Conservation (phyloP, 2,329 filamentous ascomycete species). For the Apiospora saccharicola region DNA sequence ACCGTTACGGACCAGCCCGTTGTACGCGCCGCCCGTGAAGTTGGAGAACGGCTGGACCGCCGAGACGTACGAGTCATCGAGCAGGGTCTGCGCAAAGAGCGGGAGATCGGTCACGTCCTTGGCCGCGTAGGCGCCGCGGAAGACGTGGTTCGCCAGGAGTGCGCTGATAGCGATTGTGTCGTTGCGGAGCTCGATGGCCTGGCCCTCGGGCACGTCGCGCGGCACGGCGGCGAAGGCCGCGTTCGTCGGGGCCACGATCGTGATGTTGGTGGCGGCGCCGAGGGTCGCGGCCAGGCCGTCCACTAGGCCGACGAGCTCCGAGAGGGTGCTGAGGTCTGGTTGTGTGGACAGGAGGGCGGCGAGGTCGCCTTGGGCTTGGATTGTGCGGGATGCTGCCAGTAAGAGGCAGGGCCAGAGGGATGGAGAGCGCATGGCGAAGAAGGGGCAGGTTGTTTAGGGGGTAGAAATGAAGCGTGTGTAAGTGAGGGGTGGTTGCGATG, state of each 20-base stretch:
- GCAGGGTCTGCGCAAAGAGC: conserved; percentile 40
- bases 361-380: conserved; percentile 33
- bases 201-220: conserved; percentile 41
- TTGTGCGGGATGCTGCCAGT: conserved; percentile 23
- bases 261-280: conserved; percentile 41
- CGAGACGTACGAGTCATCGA: conserved; percentile 41
- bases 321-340: conserved; percentile 35
- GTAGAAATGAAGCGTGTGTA: neutral
- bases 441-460: neutral
- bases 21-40: conserved; percentile 47
- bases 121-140: conserved; percentile 39
- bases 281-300: conserved; percentile 42
- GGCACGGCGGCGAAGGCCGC: conserved; percentile 42
- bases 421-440: conserved; percentile 25
- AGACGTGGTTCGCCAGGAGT: conserved; percentile 10
- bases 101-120: conserved; percentile 39
- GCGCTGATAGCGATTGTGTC: conserved; percentile 30
- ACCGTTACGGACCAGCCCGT: conserved; percentile 44
- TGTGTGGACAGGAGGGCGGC: conserved; percentile 35
- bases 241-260: conserved; percentile 47
- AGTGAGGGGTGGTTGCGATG: neutral
- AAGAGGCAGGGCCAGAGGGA: conserved; percentile 21
- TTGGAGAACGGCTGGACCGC: conserved; percentile 46
- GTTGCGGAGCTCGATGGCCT: conserved; percentile 20
- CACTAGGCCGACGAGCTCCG: conserved; percentile 35